Percentiles rank a stretch among this genome's conserved stretches.
These are phyloP conservation scores for Pachyrhizus erosus DNA, from an alignment of 306 rosid species.

Conservation along the genomic window DNA sequence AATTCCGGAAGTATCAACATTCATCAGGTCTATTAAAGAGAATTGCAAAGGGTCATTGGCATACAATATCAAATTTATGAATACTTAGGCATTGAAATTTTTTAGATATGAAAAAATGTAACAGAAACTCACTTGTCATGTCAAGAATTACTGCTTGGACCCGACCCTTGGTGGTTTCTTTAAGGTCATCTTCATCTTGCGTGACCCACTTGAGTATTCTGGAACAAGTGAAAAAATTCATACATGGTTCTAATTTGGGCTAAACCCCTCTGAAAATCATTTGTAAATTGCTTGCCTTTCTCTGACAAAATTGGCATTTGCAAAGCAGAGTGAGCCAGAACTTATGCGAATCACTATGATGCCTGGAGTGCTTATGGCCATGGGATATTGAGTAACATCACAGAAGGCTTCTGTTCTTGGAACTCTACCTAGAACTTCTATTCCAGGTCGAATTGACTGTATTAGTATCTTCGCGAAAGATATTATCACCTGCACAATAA, in stretches of 20 bases:
- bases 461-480: constrained; percentile 84
- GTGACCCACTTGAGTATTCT: constrained; percentile 70
- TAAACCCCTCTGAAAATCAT: constrained; percentile 24
- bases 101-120: neutral
- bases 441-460: constrained; percentile 70
- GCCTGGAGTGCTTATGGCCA: constrained; percentile 73
- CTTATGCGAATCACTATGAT: constrained; percentile 67
- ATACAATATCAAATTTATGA: neutral
- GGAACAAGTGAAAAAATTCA: constrained; percentile 45
- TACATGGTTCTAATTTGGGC: constrained; percentile 22
- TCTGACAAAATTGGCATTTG: constrained; percentile 80
- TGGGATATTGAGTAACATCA: constrained; percentile 74
- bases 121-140: constrained; percentile 67
- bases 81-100: constrained; percentile 7
- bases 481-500: constrained; percentile 59
- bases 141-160: constrained; percentile 67
- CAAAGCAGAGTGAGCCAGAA: constrained; percentile 79
- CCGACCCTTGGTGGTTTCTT: constrained; percentile 49
- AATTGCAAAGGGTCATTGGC: neutral
- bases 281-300: constrained; percentile 65
- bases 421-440: constrained; percentile 75
- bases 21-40: constrained; percentile 59
- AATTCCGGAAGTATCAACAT: constrained; percentile 83
- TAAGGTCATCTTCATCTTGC: constrained; percentile 59
- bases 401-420: constrained; percentile 76